These are phyloP conservation scores for Phytophthora pinifolia DNA, from an alignment of 352 stramenopile species.

Conservation along the genomic window DNA sequence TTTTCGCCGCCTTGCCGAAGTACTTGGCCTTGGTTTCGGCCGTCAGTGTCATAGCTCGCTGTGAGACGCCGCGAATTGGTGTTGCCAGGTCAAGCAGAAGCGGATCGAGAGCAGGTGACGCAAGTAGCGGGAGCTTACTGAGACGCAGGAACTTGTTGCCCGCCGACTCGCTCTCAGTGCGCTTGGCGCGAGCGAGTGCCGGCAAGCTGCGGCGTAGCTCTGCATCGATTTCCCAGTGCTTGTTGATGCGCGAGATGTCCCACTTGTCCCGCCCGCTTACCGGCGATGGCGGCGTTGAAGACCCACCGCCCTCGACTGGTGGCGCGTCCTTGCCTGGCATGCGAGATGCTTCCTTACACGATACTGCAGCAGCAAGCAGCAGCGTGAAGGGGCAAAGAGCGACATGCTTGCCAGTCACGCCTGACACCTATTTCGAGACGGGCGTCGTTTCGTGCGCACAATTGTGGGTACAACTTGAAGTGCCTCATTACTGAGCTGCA, in stretches of 20 bases:
- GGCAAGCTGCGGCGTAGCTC: slow-evolving; percentile 60
- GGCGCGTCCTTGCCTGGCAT: slow-evolving; percentile 23
- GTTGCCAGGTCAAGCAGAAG: slow-evolving; percentile 35
- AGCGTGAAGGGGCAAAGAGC: background rate
- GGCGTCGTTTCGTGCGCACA: slow-evolving; percentile 21
- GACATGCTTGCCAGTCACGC: background rate
- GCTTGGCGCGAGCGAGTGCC: slow-evolving; percentile 53
- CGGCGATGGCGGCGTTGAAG: background rate
- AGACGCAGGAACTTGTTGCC: slow-evolving; percentile 67
- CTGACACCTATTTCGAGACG: slow-evolving; percentile 22
- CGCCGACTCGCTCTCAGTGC: slow-evolving; percentile 45
- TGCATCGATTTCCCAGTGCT: slow-evolving; percentile 70
- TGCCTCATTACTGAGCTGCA: no score
- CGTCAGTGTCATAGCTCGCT: slow-evolving; percentile 40
- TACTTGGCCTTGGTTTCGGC: slow-evolving; percentile 67
- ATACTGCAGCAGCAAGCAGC: background rate
- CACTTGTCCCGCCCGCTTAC: slow-evolving; percentile 29
- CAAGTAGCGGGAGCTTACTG: slow-evolving; percentile 52
- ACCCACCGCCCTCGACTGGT: slow-evolving; percentile 4
- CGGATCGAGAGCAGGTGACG: slow-evolving; percentile 23
- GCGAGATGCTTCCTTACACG: background rate
- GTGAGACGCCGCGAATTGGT: slow-evolving; percentile 32
- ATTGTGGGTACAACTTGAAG: slow-evolving; percentile 27
- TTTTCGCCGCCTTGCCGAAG: slow-evolving; percentile 51
- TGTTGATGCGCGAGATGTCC: slow-evolving; percentile 76